phyloP scores from a whole-genome alignment of 1,139 yeast genomes.

The Hanseniaspora gamundiae region DNA sequence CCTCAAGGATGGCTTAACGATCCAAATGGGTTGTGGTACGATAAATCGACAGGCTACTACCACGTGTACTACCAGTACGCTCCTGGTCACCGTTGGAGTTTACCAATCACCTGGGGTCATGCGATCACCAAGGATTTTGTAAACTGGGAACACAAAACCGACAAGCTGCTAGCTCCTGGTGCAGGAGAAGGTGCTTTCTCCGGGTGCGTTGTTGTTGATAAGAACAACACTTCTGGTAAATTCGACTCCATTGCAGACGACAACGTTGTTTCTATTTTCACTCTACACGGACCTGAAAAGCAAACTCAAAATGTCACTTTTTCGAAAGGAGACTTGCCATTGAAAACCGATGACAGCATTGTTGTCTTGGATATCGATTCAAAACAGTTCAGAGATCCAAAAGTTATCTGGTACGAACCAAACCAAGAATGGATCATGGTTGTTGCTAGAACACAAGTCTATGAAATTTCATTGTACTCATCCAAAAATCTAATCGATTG shows the following conservation, averaged over 20 bases:
- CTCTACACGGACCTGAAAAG: constrained; percentile 17
- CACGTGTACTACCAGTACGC: constrained; percentile 29
- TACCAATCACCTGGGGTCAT: constrained; percentile 29
- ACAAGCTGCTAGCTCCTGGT: constrained; percentile 22
- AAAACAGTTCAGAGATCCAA: constrained; percentile 30
- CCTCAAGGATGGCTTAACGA: constrained; percentile 22
- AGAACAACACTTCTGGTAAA: constrained; percentile 27
- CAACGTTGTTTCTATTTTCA: constrained; percentile 29
- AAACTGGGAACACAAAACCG: constrained; percentile 24
- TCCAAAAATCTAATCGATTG: constrained; percentile 25
- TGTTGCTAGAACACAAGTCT: constrained; percentile 26
- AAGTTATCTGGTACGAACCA: constrained; percentile 29
- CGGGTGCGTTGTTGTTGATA: constrained; percentile 28
- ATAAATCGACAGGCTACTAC: constrained; percentile 15
- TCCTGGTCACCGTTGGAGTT: constrained; percentile 24
- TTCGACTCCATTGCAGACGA: constrained; percentile 21
- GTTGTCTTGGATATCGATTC: constrained; percentile 26
- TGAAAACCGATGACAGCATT: constrained; percentile 22
- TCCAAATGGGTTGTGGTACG: constrained; percentile 22
- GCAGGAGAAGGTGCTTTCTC: constrained; percentile 25
- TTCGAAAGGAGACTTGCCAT: constrained; percentile 30
- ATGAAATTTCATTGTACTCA: constrained; percentile 23
- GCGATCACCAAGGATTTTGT: constrained; percentile 26
- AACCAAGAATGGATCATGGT: constrained; percentile 28
- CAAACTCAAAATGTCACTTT: constrained; percentile 27